phyloP scores from a whole-genome alignment of 306 rosid genomes.

The Acmispon strigosus region DNA sequence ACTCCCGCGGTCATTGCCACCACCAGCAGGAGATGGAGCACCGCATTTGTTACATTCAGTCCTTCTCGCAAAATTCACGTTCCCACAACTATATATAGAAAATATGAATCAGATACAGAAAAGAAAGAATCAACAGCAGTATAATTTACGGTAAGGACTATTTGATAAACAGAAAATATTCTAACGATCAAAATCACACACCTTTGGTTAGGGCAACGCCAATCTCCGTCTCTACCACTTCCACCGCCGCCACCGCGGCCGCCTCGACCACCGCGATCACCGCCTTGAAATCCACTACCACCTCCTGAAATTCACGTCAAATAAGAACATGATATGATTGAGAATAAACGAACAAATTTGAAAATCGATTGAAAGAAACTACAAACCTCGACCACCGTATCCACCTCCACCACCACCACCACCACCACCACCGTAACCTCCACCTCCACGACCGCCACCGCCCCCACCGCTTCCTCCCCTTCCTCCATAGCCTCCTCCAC shows the following conservation, averaged over 20 bases:
- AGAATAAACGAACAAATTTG: neutral
- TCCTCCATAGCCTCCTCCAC: constrained; percentile 29
- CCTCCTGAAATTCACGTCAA: constrained; percentile 35
- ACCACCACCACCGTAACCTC: constrained; percentile 36
- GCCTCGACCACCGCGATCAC: constrained; percentile 70
- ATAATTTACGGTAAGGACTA: neutral
- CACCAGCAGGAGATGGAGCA: constrained; percentile 73
- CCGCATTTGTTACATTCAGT: constrained; percentile 96
- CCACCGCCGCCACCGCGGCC: constrained; percentile 66
- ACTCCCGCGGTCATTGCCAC: constrained; percentile 39
- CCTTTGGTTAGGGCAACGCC: constrained; percentile 96
- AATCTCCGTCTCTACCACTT: constrained; percentile 95
- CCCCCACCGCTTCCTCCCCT: neutral
- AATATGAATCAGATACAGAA: constrained; percentile 3
- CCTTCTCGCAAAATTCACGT: constrained; percentile 91
- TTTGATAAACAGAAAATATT: neutral
- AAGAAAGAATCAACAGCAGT: neutral
- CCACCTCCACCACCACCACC: constrained; percentile 51
- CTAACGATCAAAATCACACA: neutral
- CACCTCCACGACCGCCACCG: constrained; percentile 16
- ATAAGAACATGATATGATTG: neutral
- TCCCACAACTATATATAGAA: constrained; percentile 69
- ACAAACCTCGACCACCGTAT: constrained; percentile 69
- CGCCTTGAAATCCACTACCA: constrained; percentile 75
- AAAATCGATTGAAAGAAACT: neutral